Evolutionary conservation across 179 eudicot genomes (phyloP).

Genomic region (Sideroxylon spinosum): DNA sequence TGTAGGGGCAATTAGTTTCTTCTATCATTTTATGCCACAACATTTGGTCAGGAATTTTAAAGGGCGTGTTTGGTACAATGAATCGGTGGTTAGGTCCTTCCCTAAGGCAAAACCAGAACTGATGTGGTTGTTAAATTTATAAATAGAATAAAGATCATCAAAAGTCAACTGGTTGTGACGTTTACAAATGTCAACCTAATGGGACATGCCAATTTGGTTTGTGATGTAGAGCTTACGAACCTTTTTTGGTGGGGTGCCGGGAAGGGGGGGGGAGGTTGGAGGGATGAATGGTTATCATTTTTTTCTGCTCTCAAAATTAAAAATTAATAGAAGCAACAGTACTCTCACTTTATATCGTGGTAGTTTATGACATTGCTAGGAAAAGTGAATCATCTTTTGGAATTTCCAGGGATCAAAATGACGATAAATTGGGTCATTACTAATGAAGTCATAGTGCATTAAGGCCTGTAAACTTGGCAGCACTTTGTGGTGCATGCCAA

Average conservation of each 20-base stretch:
- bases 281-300: not conserved
- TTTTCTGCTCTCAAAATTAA: not conserved
- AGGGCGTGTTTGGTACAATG: not conserved
- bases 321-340: not conserved
- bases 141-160: not conserved
- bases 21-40: not conserved
- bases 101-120: not conserved
- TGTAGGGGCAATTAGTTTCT: not conserved
- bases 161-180: not conserved
- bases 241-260: not conserved
- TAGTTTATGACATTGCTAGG: not conserved
- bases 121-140: not conserved
- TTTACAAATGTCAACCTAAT: not conserved
- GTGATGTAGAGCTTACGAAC: not conserved
- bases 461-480: not conserved
- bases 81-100: not conserved
- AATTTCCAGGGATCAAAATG: not conserved
- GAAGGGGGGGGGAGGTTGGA: not conserved
- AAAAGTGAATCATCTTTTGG: not conserved
- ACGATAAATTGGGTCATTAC: no score
- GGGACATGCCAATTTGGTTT: not conserved
- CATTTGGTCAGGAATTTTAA: not conserved
- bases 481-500: not conserved
- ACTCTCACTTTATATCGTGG: not conserved
- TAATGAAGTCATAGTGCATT: not conserved